These are phyloP conservation scores for Rubroshorea leprosula DNA, from an alignment of 345 rosid genomes.

Conservation along the genomic window DNA sequence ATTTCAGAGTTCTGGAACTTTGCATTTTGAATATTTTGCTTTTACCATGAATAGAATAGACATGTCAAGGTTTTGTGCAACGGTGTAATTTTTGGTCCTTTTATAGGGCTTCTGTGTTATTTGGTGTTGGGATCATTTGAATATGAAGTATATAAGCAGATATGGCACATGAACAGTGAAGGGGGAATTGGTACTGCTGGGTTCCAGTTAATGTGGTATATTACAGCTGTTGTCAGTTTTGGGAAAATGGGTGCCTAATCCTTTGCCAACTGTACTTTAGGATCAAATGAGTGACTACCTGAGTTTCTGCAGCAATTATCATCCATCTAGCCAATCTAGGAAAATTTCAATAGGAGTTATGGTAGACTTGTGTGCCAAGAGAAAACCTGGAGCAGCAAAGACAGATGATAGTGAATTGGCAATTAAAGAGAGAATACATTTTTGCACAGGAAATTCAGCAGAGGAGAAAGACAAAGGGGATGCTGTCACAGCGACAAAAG, in stretches of 20 bases:
- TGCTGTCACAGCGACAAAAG: slow-evolving; percentile 25
- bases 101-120: background rate
- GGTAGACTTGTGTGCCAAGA: slow-evolving; percentile 41
- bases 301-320: slow-evolving; percentile 54
- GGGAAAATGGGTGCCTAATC: slow-evolving; percentile 8
- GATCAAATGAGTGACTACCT: slow-evolving; percentile 43
- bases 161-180: too few relatives aligned
- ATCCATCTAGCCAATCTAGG: slow-evolving; percentile 62
- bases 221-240: too few relatives aligned
- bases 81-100: slow-evolving; percentile 1
- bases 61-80: background rate
- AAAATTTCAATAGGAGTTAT: slow-evolving; percentile 82
- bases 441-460: slow-evolving; percentile 20
- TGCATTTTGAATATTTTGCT: background rate
- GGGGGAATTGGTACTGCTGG: background rate
- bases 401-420: slow-evolving; percentile 25
- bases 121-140: slow-evolving; percentile 8
- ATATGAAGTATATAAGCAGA: background rate
- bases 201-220: background rate
- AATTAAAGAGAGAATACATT: slow-evolving; percentile 26
- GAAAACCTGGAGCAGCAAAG: slow-evolving; percentile 29
- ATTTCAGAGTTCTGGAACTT: background rate
- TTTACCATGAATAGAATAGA: background rate
- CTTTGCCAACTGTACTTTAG: slow-evolving; percentile 31
- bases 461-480: slow-evolving; percentile 28